Base-by-base conservation (phyloP, 106 monocot genomes). In the Phalaenopsis equestris region DNA sequence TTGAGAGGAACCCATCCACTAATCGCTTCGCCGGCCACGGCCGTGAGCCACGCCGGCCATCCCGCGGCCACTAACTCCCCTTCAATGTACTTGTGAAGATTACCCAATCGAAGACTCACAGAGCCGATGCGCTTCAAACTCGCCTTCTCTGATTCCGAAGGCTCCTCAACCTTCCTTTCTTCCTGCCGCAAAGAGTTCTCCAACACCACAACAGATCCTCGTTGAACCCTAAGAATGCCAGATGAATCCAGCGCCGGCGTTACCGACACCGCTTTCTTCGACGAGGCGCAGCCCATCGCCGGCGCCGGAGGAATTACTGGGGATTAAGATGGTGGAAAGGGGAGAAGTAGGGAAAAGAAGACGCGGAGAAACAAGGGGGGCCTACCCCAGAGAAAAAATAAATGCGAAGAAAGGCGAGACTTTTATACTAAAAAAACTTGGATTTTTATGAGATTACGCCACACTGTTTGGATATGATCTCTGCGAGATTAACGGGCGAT, bases 1-100 rank as follows among this genome's bases (percentile, higher is more conserved):
- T 88, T 88, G 45, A 88, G 92, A 4, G 91, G 91, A 55, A 89
- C 81, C 91, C 91, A 91, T 19, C 91, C 91, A 45, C 85, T 83
- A 75, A 92, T 89, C 55, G 92, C 92, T 67, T 92, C 90, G 1
- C 90, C 84, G 55, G 92, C 92, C 18, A 92, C 86, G 8, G 84
- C 79, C 39, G 75, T 81, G 55, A 92, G 87, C 92, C 92, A 92
- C 10, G 86, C 70, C 12, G 91, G 91, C 91, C 91, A 91, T 17
- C 91, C 91, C 45, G 91, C 91, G 39, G 91, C 91, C 3, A 88
- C 90, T 81, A 88, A 90, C 76, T 92, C 90, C 52, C 90, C 92
- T 84, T 92, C 89, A 12, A 90, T 78, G 58, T 88, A 83, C 81
- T 79, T 84, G 42, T 88, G 90, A 38, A 90, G 79, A 80, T 86